These are phyloP conservation scores for Acanthamoeba pearcei DNA, from an alignment of 208 protist genomes.

Conservation along the genomic window DNA sequence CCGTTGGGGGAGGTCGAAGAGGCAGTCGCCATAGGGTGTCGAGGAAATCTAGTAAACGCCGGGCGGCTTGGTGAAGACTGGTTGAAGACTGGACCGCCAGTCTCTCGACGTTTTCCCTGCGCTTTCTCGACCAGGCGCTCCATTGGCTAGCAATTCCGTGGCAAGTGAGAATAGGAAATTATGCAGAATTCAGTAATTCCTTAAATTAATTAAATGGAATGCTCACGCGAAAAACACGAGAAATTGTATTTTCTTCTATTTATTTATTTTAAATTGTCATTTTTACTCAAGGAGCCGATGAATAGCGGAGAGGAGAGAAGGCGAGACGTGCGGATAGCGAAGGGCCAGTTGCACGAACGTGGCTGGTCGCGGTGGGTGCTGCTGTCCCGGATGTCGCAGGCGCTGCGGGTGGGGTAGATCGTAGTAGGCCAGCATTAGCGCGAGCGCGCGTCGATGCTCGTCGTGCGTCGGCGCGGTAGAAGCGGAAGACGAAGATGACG, in stretches of 20 bases:
- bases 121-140: not conserved
- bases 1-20: slow-evolving; percentile 5
- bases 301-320: not conserved
- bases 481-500: not conserved
- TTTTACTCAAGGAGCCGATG: not conserved
- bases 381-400: not conserved
- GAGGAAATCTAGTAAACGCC: slow-evolving; percentile 60
- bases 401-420: not conserved
- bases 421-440: slow-evolving; percentile 23
- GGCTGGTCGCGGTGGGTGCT: not conserved
- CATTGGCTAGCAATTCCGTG: not conserved
- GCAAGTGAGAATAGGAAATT: not conserved
- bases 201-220: too few relatives aligned
- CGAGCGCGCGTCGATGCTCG: not conserved
- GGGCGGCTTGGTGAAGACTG: not conserved
- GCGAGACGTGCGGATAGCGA: slow-evolving; percentile 9
- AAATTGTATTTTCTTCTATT: not conserved
- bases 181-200: not conserved
- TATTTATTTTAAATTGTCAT: too few relatives aligned
- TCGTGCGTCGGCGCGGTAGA: not conserved
- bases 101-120: slow-evolving; percentile 45
- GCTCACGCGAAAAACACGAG: not conserved
- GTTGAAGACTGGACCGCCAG: slow-evolving; percentile 14
- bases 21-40: slow-evolving; percentile 33
- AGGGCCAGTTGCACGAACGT: slow-evolving; percentile 11